phyloP scores from a whole-genome alignment of 1,284 basidiomycete species.

The Kwoniella shivajii region DNA sequence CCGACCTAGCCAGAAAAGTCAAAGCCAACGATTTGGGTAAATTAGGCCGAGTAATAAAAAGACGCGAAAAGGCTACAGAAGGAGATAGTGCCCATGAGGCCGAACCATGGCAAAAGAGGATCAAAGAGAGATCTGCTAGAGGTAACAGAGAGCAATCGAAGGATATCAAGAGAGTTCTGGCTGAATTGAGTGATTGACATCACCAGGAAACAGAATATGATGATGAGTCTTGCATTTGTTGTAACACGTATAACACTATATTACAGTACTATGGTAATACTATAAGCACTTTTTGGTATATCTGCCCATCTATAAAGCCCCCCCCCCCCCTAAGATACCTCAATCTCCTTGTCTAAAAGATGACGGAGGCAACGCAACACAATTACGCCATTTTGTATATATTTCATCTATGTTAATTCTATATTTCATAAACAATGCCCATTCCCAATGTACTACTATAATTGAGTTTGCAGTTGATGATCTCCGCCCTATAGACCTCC shows the following conservation, averaged over 20 bases:
- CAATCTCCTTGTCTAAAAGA: too few species aligned
- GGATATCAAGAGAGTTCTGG: conserved; percentile 7
- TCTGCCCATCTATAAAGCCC: too few species aligned
- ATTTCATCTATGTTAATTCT: conserved; percentile 1
- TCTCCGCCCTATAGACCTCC: too few species aligned
- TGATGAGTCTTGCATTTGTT: conserved; percentile 3
- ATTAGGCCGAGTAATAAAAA: conserved; percentile 11
- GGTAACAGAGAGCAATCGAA: not conserved
- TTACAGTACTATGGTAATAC: too few species aligned
- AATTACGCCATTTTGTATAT: too few species aligned
- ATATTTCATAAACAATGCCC: not conserved
- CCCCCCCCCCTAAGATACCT: too few species aligned
- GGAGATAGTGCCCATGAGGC: conserved; percentile 1
- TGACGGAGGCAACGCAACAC: too few species aligned
- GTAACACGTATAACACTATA: too few species aligned
- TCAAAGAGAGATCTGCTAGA: conserved; percentile 7
- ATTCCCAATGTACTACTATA: too few species aligned
- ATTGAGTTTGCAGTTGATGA: too few species aligned
- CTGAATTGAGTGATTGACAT: conserved; percentile 14
- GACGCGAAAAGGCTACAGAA: not conserved
- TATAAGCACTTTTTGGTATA: too few species aligned
- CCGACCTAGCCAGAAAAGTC: conserved; percentile 29
- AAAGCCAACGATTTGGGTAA: conserved; percentile 45
- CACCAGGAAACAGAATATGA: not conserved
- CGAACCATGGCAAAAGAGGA: conserved; percentile 16